A percentile compares a stretch with the other conserved stretches of the same genome.
Evolutionary conservation across 768 basidiomycete genomes (phyloP).

Genomic region (Tricholomella constricta): DNA sequence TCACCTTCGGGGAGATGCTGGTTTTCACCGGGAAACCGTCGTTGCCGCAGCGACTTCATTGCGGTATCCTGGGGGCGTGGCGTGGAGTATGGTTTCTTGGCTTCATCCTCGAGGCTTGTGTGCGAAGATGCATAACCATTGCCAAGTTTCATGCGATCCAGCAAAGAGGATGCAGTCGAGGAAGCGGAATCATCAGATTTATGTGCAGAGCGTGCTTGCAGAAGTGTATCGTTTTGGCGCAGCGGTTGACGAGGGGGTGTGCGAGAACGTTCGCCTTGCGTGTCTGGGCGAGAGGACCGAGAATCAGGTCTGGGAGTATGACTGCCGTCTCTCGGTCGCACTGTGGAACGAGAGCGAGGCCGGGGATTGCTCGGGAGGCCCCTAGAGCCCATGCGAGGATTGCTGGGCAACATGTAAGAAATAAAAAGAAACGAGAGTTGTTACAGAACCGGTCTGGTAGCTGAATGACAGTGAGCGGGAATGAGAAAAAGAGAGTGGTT

Average conservation of each 20-base stretch:
- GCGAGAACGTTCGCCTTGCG: background rate
- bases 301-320: background rate
- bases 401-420: conserved; percentile 17
- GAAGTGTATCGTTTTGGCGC: background rate
- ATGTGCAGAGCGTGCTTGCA: background rate
- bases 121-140: conserved; percentile 40
- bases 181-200: conserved; percentile 8
- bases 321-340: conserved; percentile 8
- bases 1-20: background rate
- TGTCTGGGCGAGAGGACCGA: conserved; percentile 1
- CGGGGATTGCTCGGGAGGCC: conserved; percentile 38
- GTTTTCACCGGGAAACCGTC: background rate
- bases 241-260: background rate
- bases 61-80: background rate
- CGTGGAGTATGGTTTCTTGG: conserved; percentile 4
- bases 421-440: conserved; percentile 1
- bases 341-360: conserved; percentile 34
- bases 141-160: conserved; percentile 35
- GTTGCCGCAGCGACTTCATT: conserved; percentile 4
- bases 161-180: conserved; percentile 31
- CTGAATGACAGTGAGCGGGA: background rate
- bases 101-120: conserved; percentile 47
- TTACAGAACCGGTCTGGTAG: conserved; percentile 12
- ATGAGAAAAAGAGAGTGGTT: background rate
- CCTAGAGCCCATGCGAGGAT: conserved; percentile 23